Conservation (phyloP, 1,284 basidiomycete species). For the Ceratobasidium theobromae region DNA sequence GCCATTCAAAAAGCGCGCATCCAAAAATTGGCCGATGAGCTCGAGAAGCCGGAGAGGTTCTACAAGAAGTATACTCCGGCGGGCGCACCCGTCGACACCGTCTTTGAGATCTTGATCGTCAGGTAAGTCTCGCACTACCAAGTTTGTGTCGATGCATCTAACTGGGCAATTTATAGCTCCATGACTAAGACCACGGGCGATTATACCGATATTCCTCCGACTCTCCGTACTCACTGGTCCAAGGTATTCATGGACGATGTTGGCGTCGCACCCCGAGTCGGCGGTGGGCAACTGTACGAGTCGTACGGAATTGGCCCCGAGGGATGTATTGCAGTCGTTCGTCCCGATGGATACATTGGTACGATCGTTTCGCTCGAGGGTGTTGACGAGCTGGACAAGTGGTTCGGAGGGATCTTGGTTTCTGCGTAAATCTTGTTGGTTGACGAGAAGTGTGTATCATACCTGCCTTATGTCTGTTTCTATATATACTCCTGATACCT, state of each 20-base stretch:
- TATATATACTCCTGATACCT: neutral
- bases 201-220: conserved; percentile 53
- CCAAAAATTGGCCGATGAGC: conserved; percentile 49
- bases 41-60: conserved; percentile 47
- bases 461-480: neutral
- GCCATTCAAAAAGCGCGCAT: conserved; percentile 48
- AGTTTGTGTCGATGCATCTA: neutral
- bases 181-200: conserved; percentile 52
- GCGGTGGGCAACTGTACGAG: conserved; percentile 53
- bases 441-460: neutral
- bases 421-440: neutral
- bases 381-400: conserved; percentile 50
- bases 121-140: conserved; percentile 32
- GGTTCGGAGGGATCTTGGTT: conserved; percentile 53
- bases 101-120: conserved; percentile 62
- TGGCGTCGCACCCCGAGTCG: conserved; percentile 41
- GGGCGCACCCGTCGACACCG: conserved; percentile 42
- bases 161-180: conserved; percentile 37
- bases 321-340: conserved; percentile 65
- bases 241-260: conserved; percentile 59
- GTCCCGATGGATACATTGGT: conserved; percentile 76
- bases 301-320: conserved; percentile 58
- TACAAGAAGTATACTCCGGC: conserved; percentile 43
- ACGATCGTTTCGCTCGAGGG: conserved; percentile 55
- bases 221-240: conserved; percentile 64